These are phyloP conservation scores for Marasmius oreades DNA, from an alignment of 1,284 basidiomycete species.

Conservation along the genomic window DNA sequence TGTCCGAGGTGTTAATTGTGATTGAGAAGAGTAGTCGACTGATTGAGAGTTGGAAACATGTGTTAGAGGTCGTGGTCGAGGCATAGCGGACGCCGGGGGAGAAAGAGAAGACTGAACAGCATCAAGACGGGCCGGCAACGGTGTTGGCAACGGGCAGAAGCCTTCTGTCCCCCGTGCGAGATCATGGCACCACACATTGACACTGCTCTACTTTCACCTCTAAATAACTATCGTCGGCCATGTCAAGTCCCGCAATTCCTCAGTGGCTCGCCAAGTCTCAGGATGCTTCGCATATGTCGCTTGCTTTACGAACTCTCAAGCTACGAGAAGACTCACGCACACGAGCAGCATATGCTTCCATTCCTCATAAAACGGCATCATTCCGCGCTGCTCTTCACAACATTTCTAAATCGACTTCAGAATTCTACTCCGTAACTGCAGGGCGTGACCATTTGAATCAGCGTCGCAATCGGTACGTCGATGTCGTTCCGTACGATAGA, in stretches of 20 bases:
- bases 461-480: constrained; percentile 63
- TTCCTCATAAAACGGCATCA: background rate
- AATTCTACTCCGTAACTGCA: constrained; percentile 53
- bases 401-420: constrained; percentile 11
- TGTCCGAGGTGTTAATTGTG: constrained; percentile 52
- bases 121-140: too few relatives aligned
- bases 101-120: background rate
- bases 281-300: constrained; percentile 3
- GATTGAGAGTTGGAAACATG: background rate
- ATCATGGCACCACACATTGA: too few relatives aligned
- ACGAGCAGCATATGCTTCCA: background rate
- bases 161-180: too few relatives aligned
- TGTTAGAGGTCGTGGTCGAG: background rate
- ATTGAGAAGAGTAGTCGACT: background rate
- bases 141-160: too few relatives aligned
- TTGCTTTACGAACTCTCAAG: constrained; percentile 6
- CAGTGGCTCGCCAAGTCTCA: constrained; percentile 8
- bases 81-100: background rate
- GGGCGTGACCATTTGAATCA: constrained; percentile 44
- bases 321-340: constrained; percentile 11
- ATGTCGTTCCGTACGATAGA: constrained; percentile 76
- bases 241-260: background rate
- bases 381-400: background rate
- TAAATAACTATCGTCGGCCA: too few relatives aligned
- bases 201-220: too few relatives aligned